phyloP scores from a whole-genome alignment of 1,284 basidiomycete genomes.

The Stereum hirsutum region DNA sequence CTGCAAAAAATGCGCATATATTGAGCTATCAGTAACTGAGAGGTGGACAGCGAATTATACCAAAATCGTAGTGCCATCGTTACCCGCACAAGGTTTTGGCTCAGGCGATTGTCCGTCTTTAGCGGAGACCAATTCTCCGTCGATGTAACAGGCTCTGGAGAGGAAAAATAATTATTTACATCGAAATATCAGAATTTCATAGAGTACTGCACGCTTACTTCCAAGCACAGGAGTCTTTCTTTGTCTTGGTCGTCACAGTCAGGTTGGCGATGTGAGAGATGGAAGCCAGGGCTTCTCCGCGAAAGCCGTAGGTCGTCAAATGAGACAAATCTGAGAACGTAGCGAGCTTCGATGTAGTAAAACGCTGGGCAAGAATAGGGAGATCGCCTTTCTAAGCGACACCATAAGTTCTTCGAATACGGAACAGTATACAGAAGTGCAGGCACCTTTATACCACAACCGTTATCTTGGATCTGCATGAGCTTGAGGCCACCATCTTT shows the following conservation, averaged over 20 bases:
- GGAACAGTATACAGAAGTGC: neutral
- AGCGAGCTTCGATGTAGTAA: constrained; percentile 92
- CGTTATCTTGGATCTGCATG: constrained; percentile 96
- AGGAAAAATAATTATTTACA: constrained; percentile 1
- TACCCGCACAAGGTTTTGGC: constrained; percentile 88
- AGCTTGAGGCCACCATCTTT: constrained; percentile 97
- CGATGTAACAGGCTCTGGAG: constrained; percentile 68
- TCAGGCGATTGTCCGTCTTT: constrained; percentile 65
- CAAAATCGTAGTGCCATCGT: constrained; percentile 87
- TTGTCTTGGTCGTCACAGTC: constrained; percentile 85
- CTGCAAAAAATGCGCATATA: constrained; percentile 27
- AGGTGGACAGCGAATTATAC: constrained; percentile 32
- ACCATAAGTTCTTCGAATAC: neutral
- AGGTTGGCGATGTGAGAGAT: constrained; percentile 93
- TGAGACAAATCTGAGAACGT: constrained; percentile 81
- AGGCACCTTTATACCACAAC: constrained; percentile 82
- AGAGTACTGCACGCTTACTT: constrained; percentile 47
- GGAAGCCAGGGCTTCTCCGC: constrained; percentile 95
- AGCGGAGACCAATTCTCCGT: constrained; percentile 62
- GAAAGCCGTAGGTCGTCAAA: constrained; percentile 93
- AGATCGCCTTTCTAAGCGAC: constrained; percentile 54
- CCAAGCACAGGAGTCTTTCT: constrained; percentile 76
- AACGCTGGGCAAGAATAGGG: constrained; percentile 87
- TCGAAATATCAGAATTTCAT: neutral
- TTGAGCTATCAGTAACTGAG: neutral